Evolutionary conservation across 2,329 filamentous ascomycete species (phyloP), one percentile per base, ranked within the genome.

Genomic region (Penicillium griseofulvum): DNA sequence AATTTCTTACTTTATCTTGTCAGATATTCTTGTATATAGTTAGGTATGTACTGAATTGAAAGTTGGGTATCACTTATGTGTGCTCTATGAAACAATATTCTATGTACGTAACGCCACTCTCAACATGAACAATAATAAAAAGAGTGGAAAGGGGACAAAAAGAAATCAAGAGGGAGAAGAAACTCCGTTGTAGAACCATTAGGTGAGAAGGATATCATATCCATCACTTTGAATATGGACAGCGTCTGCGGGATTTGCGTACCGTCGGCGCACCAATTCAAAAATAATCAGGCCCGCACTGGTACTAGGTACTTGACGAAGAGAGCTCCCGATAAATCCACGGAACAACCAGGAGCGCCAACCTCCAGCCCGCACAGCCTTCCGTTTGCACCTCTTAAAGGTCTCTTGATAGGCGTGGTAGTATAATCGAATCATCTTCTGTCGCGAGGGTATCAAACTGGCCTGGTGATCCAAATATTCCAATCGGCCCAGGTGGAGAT

Each of bases 271-370:
- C 37, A 87, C 80, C 33, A 87, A 67, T 67, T 87, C 85, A 61
- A 87, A 87, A 4, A 86, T 84, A 53, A 87, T 83, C 49, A 87
- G 70, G 0, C 83, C 85, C 1, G 84, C 83, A 59, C 81, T 84
- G 2, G 85, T 87, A 61, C 83, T 86, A 2, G 85, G 85, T 12
- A 85, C 81, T 65, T 86, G 84, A 31, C 81, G 76, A 34, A 87
- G 72, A 0, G 83, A 84, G 52, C 72, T 80, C 65, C 75, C 73
- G 63, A 82, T 74, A 64, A 87, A 87, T 28, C 80, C 82, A 42
- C 74, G 72, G 65, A 82, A 87, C 2, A 87, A 70, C 76, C 83
- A 87, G 16, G 64, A 71, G 42, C 77, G 64, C 78, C 83, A 83
- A 0, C 83, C 81, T 4, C 81, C 82, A 1, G 76, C 76, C 22